Conservation (phyloP, 2,329 filamentous ascomycete species). For the Aspergillus carbonarius region DNA sequence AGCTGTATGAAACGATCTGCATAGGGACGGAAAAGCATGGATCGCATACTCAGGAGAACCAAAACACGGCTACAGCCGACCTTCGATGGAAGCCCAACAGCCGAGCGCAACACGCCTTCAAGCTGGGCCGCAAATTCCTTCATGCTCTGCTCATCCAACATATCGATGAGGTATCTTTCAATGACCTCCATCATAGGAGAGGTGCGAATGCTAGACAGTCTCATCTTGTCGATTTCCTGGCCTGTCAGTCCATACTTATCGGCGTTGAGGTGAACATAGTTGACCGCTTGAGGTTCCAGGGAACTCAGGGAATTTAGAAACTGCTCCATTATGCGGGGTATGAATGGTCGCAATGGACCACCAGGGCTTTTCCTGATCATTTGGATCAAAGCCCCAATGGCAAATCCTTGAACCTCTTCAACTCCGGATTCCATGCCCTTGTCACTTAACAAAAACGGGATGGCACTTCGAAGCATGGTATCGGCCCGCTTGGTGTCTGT, state of each 20-base stretch:
- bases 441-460: constrained; percentile 86
- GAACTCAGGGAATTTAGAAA: constrained; percentile 81
- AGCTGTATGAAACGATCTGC: constrained; percentile 73
- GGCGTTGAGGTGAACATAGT: constrained; percentile 88
- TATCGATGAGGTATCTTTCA: constrained; percentile 75
- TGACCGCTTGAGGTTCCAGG: constrained; percentile 83
- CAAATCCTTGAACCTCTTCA: constrained; percentile 81
- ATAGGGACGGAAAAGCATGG: constrained; percentile 70
- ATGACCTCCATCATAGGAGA: constrained; percentile 93
- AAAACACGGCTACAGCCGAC: constrained; percentile 85
- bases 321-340: constrained; percentile 76
- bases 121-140: constrained; percentile 68
- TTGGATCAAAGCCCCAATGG: constrained; percentile 78
- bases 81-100: constrained; percentile 90
- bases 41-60: constrained; percentile 77
- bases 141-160: constrained; percentile 78
- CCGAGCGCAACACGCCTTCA: constrained; percentile 76
- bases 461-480: constrained; percentile 78
- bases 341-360: constrained; percentile 74
- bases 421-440: constrained; percentile 87
- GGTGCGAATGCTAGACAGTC: constrained; percentile 75
- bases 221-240: constrained; percentile 84
- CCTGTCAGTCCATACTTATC: constrained; percentile 79
- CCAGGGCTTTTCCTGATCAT: constrained; percentile 83
- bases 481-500: constrained; percentile 63